Base-by-base conservation (phyloP, 2,329 filamentous ascomycete genomes). In the Colletotrichum cordylinicola region DNA sequence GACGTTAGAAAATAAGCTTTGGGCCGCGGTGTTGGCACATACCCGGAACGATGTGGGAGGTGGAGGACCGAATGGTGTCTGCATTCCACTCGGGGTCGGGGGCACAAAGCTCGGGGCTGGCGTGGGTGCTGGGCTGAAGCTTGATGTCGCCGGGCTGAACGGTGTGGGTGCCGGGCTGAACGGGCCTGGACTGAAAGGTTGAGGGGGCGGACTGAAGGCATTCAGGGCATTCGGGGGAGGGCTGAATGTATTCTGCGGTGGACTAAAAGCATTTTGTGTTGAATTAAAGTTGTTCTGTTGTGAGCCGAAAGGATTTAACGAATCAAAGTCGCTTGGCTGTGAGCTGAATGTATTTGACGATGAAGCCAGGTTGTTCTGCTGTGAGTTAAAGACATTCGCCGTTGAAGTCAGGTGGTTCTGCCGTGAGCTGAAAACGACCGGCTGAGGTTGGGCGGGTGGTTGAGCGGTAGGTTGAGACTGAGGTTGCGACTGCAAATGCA, bases 21-120 rank as follows among this genome's bases (percentile, higher is more conserved):
- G 10, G 13, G 33, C 55, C n/a, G n/a, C n/a, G 2, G 31, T 18
- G 60, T 27, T 37, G 58, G 21, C 29, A 61, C 71, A 35, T 76
- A 76, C 74, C 15, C 71, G 74, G n/a, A 76, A 76, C 4, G 74
- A 76, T n/a, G 74, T 76, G 6, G 65, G 65, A 27, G 74, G 74
- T 56, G 74, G 74, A 66, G 74, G 74, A 48, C 74, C 74, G 27
- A 74, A 75, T 8, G 71, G 74, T 21, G 71, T 74, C 21, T 74
- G 70, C 60, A 70, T 73, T 61, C 64, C 70, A 43, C 37, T 61
- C 9, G 74, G 74, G 15, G 74, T 70, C 16, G 24, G 48, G 31
- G 71, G 74, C 8, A 76, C 39, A n/a, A 70, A 37, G 33, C 9
- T 76, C 33, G 74, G 74, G 10, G 74, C 74, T 4, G 74, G 74